Percentiles rank a stretch among this genome's conserved stretches.
These are phyloP conservation scores for Alternaria arbusti DNA, from an alignment of 2,329 filamentous ascomycete genomes.

Conservation along the genomic window DNA sequence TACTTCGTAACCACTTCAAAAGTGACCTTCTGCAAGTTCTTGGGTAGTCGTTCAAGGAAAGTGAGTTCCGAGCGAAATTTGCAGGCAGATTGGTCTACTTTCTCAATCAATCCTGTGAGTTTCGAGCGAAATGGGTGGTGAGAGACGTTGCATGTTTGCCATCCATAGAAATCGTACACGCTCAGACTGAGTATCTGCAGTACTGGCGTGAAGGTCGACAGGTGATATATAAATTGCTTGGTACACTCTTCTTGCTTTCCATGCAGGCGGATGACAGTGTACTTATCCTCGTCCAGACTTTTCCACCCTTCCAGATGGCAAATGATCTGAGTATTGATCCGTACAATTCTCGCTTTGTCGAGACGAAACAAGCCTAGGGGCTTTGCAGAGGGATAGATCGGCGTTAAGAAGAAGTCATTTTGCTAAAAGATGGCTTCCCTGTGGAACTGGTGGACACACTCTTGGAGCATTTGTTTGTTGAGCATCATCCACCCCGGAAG, in stretches of 20 bases:
- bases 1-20: neutral
- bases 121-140: neutral
- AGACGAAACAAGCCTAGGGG: neutral
- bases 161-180: neutral
- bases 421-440: neutral
- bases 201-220: neutral
- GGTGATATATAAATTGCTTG: neutral
- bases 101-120: neutral
- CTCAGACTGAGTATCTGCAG: neutral
- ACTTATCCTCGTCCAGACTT: neutral
- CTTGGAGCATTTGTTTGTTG: neutral
- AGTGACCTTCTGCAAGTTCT: neutral
- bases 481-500: neutral
- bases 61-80: neutral
- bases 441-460: neutral
- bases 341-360: neutral
- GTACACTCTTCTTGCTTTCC: neutral
- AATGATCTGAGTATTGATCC: neutral
- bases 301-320: neutral
- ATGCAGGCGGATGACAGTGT: neutral
- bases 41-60: neutral
- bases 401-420: neutral
- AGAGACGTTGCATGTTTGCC: neutral
- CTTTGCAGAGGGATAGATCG: neutral
- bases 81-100: neutral